Percentiles rank a stretch among this genome's conserved stretches.
Conservation (phyloP, 163 green algal genomes). For the Scenedesmus sp. region DNA sequence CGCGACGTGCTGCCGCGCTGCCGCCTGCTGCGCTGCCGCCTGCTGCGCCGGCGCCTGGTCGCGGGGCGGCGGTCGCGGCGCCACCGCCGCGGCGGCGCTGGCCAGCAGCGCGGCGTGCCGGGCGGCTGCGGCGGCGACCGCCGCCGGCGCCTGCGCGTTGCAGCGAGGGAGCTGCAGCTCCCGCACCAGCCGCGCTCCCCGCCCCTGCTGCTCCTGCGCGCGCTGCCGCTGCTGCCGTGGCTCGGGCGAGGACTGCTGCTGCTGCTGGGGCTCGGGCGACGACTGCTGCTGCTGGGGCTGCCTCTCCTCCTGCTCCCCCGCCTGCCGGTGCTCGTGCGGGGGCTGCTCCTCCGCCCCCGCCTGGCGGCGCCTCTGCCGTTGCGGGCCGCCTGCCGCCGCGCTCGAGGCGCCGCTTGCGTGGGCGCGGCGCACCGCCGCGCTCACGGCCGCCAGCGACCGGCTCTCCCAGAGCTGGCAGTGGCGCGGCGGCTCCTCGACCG, state of each 20-base stretch:
- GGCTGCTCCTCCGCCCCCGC: background rate
- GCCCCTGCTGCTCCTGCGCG: background rate
- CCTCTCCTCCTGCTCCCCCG: background rate
- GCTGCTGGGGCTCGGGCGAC: too few species aligned
- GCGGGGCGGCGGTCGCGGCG: background rate
- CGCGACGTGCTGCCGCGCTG: background rate
- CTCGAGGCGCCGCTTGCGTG: too few species aligned
- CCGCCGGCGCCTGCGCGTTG: background rate
- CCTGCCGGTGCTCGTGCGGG: background rate
- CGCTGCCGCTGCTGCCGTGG: background rate
- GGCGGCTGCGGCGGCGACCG: too few species aligned
- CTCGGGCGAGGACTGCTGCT: too few species aligned
- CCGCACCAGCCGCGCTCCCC: background rate
- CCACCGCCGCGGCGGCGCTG: background rate
- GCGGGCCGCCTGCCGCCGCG: too few species aligned
- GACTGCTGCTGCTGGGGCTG: background rate
- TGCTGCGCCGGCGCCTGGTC: background rate
- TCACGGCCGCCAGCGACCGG: conserved; percentile 2
- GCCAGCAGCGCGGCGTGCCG: background rate
- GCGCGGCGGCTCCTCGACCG: background rate
- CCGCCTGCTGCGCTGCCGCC: too few species aligned
- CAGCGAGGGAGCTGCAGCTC: background rate
- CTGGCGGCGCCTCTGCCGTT: background rate
- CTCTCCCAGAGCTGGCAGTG: conserved; percentile 32
- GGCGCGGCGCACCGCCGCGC: background rate